These are phyloP conservation scores for Cercospora berteroae DNA, from an alignment of 2,329 filamentous ascomycete species.

Conservation along the genomic window DNA sequence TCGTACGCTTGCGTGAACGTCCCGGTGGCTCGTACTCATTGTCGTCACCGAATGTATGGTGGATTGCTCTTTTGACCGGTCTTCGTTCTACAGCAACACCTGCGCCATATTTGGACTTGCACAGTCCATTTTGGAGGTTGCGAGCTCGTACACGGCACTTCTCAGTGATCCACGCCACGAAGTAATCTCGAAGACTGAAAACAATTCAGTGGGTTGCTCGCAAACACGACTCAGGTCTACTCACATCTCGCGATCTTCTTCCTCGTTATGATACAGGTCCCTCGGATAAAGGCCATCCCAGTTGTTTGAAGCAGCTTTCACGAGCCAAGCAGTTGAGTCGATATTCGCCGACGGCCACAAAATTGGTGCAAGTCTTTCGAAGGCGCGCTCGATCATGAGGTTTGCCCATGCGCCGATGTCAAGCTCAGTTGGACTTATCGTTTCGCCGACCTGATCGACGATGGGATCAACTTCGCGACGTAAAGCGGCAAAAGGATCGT, in stretches of 20 bases:
- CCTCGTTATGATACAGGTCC: neutral
- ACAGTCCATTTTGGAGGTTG: neutral
- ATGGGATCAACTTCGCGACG: neutral
- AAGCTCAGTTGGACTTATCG: neutral
- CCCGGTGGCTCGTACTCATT: neutral
- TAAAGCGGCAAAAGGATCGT: neutral
- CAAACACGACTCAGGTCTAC: neutral
- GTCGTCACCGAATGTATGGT: neutral
- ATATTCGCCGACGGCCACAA: neutral
- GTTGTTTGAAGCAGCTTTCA: neutral
- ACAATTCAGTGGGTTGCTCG: neutral
- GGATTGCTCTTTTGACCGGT: neutral
- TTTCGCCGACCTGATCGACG: neutral
- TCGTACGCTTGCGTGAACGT: neutral
- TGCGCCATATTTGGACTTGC: neutral
- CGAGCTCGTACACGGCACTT: neutral
- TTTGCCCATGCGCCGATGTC: neutral
- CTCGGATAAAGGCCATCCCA: conserved; percentile 1
- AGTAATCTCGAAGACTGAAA: neutral
- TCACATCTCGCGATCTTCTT: neutral
- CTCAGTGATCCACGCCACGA: neutral
- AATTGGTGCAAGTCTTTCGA: neutral
- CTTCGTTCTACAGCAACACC: neutral
- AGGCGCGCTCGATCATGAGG: neutral
- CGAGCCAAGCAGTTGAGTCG: conserved; percentile 6